phyloP scores from a whole-genome alignment of 805 yeast genomes.

The Sugiyamaella smithiae region DNA sequence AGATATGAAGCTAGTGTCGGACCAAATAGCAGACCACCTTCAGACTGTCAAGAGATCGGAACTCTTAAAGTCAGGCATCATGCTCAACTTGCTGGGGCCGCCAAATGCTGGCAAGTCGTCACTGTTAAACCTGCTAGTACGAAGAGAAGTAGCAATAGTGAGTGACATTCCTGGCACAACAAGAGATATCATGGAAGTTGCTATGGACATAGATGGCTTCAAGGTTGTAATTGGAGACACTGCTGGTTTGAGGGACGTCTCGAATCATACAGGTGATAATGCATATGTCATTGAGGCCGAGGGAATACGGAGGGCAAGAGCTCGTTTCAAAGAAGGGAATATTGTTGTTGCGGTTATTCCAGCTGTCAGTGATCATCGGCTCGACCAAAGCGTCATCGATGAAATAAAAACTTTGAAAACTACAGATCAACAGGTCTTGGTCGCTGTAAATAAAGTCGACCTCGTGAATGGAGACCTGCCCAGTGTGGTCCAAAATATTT shows the following conservation, averaged over 20 bases:
- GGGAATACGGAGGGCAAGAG: constrained; percentile 77
- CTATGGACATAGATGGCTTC: constrained; percentile 77
- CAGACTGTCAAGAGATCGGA: constrained; percentile 35
- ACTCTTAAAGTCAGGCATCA: constrained; percentile 68
- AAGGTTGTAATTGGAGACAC: constrained; percentile 87
- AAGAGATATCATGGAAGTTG: constrained; percentile 79
- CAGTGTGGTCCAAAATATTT: neutral
- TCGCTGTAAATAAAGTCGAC: constrained; percentile 36
- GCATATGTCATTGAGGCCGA: constrained; percentile 54
- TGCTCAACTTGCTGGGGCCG: constrained; percentile 74
- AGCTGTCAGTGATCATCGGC: neutral
- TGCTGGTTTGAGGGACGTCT: constrained; percentile 72
- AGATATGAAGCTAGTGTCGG: constrained; percentile 42
- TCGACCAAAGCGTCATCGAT: constrained; percentile 6
- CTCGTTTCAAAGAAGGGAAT: constrained; percentile 59
- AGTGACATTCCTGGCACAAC: constrained; percentile 93
- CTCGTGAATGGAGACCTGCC: constrained; percentile 4
- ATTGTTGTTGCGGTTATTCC: constrained; percentile 56
- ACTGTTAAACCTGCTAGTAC: constrained; percentile 68
- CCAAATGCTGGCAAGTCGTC: constrained; percentile 98
- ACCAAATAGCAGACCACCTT: constrained; percentile 44
- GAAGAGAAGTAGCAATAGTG: constrained; percentile 84
- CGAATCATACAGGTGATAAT: constrained; percentile 25
- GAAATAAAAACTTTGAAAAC: neutral
- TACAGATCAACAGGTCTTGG: constrained; percentile 24